These are phyloP conservation scores for Dichotomopilus funicola DNA, from an alignment of 2,329 filamentous ascomycete species.

Conservation along the genomic window DNA sequence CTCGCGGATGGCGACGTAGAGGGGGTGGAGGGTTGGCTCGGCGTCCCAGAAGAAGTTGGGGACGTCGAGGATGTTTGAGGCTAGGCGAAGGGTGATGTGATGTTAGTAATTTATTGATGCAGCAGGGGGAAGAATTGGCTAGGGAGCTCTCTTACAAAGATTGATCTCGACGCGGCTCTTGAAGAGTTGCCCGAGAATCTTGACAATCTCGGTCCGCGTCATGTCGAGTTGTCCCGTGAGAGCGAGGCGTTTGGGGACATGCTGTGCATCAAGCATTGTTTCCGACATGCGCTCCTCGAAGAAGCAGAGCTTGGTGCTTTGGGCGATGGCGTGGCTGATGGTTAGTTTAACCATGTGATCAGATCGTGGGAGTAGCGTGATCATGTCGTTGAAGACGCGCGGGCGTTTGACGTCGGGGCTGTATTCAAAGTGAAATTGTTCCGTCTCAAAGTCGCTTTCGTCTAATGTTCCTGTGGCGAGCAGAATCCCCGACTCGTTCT, in stretches of 20 bases:
- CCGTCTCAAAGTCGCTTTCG: slow-evolving; percentile 90
- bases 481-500: slow-evolving; percentile 55
- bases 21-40: slow-evolving; percentile 87
- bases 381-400: slow-evolving; percentile 98
- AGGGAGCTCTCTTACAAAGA: slow-evolving; percentile 62
- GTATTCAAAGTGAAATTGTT: slow-evolving; percentile 98
- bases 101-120: slow-evolving; percentile 12
- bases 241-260: slow-evolving; percentile 83
- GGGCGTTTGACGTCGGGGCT: slow-evolving; percentile 78
- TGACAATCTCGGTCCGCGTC: slow-evolving; percentile 85
- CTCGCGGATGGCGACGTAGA: slow-evolving; percentile 90
- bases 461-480: slow-evolving; percentile 74
- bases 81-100: slow-evolving; percentile 67
- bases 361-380: slow-evolving; percentile 78
- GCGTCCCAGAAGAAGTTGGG: slow-evolving; percentile 99
- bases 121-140: not conserved
- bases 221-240: slow-evolving; percentile 86
- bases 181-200: slow-evolving; percentile 83
- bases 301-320: slow-evolving; percentile 92
- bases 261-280: slow-evolving; percentile 88
- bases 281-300: slow-evolving; percentile 95
- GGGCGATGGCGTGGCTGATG: slow-evolving; percentile 94
- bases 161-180: slow-evolving; percentile 96
- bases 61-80: slow-evolving; percentile 90
- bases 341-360: slow-evolving; percentile 99